Conservation (phyloP, 805 yeast species). For the Osmozyma mogii region DNA sequence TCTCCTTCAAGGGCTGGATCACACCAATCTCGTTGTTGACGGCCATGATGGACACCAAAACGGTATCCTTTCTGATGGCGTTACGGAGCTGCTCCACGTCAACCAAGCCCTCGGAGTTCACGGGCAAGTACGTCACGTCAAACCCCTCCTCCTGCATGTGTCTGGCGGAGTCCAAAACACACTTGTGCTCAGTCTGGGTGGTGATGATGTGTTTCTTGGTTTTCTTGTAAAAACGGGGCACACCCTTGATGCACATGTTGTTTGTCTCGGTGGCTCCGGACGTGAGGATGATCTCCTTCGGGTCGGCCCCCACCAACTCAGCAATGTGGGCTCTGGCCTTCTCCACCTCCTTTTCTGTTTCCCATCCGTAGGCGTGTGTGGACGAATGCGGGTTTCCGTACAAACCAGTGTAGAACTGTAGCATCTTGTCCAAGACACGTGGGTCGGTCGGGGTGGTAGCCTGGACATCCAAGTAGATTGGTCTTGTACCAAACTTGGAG, state of each 20-base stretch:
- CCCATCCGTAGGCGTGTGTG: conserved; percentile 99
- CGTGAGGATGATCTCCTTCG: conserved; percentile 94
- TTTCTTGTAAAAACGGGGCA: conserved; percentile 83
- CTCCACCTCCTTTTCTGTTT: conserved; percentile 88
- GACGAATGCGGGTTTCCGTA: conserved; percentile 98
- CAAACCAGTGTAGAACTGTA: conserved; percentile 79
- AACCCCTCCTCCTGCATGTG: conserved; percentile 94
- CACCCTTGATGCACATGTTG: conserved; percentile 93
- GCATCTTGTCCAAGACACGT: conserved; percentile 83
- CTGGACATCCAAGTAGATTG: conserved; percentile 94
- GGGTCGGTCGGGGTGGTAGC: conserved; percentile 99
- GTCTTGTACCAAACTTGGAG: conserved; percentile 59
- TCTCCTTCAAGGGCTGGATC: conserved; percentile 90
- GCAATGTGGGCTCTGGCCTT: conserved; percentile 80
- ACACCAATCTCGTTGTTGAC: conserved; percentile 98
- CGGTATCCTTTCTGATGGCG: conserved; percentile 86
- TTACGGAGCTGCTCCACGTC: conserved; percentile 68
- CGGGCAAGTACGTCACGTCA: conserved; percentile 90
- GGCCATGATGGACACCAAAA: conserved; percentile 88
- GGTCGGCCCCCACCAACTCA: conserved; percentile 79
- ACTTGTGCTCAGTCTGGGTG: conserved; percentile 95
- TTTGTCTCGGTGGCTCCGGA: conserved; percentile 98
- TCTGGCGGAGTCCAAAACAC: conserved; percentile 96
- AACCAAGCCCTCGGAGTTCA: conserved; percentile 70
- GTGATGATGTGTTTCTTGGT: conserved; percentile 93